Base-by-base conservation (phyloP, 2,329 filamentous ascomycete genomes). In the Penicillium italicum region DNA sequence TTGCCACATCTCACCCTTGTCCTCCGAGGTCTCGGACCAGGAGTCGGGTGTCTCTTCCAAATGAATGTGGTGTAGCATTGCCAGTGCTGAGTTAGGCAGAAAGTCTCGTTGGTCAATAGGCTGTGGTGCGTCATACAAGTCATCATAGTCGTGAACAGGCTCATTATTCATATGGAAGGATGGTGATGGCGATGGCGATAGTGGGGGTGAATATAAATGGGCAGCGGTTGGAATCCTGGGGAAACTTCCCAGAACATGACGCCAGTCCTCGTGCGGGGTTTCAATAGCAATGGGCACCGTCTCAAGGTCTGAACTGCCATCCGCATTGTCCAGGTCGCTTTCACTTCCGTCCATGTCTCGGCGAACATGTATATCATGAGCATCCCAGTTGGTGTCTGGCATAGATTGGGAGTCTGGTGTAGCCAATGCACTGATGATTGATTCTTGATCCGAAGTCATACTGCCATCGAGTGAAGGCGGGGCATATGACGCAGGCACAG, bases 391-490 rank as follows among this genome's bases (percentile, higher is more conserved):
- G 53, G 80, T 77, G 44, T 84, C 82, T 18, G 80, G 76, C 34
- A 80, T 77, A 10, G 78, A 77, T 30, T 75, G 84, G 61, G 90
- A 81, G 57, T 93, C 82, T 14, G 92, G 92, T 0, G 92, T 97
- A 11, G 89, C 85, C 5, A 93, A 91, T 46, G 90, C 90, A 67
- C 91, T 96, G 71, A 91, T 82, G 50, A 82, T 83, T 1, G 91
- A 90, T 72, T 95, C 82, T 70, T 96, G 91, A 69, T 97, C 92
- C 2, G 92, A 96, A 9, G 86, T 88, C 66, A 94, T 77, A 74
- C 91, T 96, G 22, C 91, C 92, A 75, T 96, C 92, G 4, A 96
- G 80, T 5, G 93, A 97, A 4, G 93, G 93, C 5, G 92, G 88
- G 6, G 90, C 88, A 53, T 90, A 92, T 30, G 85, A 82, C 34